Evolutionary conservation across 2,329 filamentous ascomycete species (phyloP), one percentile per base, ranked within the genome.

Genomic region (Anthostomella pinea): DNA sequence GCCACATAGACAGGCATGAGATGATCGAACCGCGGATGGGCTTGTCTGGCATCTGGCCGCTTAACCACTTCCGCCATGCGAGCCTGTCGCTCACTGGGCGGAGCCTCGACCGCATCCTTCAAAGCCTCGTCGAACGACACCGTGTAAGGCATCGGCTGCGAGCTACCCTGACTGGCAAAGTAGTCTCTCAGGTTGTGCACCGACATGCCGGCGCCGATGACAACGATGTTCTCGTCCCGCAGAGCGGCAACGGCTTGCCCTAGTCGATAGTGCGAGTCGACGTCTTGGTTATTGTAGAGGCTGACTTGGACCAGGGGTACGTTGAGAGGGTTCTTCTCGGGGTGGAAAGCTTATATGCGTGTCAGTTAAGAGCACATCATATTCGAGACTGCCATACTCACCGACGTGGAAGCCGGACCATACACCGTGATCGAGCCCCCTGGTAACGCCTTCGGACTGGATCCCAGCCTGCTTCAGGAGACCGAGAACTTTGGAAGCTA

Each of bases 351-450:
- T 72, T 37, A 18, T 34, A 26, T 8, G n/a, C 32, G 28, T 21
- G n/a, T n/a, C n/a, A n/a, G n/a, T n/a, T n/a, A n/a, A n/a, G n/a
- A n/a, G n/a, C n/a, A n/a, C n/a, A n/a, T n/a, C n/a, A n/a, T n/a
- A n/a, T n/a, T n/a, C n/a, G n/a, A n/a, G n/a, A n/a, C n/a, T n/a
- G 14, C 17, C 8, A 19, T 22, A 39, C 53, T 46, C 33, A 61
- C 59, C 58, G 13, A 73, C 70, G 44, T 67, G 73, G 58, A 88
- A 87, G 8, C 77, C 76, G 1, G 77, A 81, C 71, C 83, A 89
- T 16, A 88, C 83, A 14, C 85, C 85, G 54, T 89, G 85, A 52
- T 89, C 85, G 1, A 87, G 67, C 0, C 84, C 85, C 25, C 84
- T 68, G 29, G 75, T 71, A 1, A 80, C 73, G 2, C 73, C 73